phyloP scores from a whole-genome alignment of 2,329 filamentous ascomycete species.

The Akanthomyces dipterigenus region DNA sequence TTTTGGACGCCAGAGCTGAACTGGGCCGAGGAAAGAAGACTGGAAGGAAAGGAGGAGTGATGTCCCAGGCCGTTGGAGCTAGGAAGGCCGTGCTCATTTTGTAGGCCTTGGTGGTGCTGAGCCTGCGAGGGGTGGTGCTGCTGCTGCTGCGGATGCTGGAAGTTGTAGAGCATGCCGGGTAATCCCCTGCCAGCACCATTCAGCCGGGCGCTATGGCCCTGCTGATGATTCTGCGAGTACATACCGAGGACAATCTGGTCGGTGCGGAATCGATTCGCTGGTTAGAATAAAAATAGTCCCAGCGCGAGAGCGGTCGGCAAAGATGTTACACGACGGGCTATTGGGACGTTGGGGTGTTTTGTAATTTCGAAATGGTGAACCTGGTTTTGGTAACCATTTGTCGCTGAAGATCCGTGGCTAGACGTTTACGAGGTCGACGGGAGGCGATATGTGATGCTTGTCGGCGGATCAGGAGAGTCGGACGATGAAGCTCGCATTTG shows the following conservation, averaged over 20 bases:
- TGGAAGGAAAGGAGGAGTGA: constrained; percentile 28
- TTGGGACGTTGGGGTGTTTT: constrained; percentile 4
- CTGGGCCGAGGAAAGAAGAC: constrained; percentile 54
- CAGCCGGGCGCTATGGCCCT: constrained; percentile 68
- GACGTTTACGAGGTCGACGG: constrained; percentile 9
- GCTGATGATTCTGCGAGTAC: constrained; percentile 67
- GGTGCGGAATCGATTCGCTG: constrained; percentile 1
- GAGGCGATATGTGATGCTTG: constrained; percentile 19
- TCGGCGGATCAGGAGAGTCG: constrained; percentile 26
- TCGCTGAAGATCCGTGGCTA: constrained; percentile 11
- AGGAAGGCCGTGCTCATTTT: constrained; percentile 51
- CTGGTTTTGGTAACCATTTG: constrained; percentile 20
- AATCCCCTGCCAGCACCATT: constrained; percentile 54
- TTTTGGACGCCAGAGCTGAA: constrained; percentile 53
- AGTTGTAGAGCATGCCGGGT: constrained; percentile 62
- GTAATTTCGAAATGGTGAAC: constrained; percentile 13
- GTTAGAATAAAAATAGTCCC: not conserved
- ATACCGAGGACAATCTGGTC: constrained; percentile 39
- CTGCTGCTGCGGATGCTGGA: constrained; percentile 53
- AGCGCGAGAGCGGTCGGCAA: constrained; percentile 18
- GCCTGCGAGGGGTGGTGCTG: constrained; percentile 58
- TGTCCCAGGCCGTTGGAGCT: constrained; percentile 48
- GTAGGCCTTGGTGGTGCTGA: constrained; percentile 55
- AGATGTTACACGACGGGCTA: constrained; percentile 17
- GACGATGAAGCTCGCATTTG: constrained; percentile 30